Base-by-base conservation (phyloP, 345 rosid species). In the Pseudoturritis turrita region DNA sequence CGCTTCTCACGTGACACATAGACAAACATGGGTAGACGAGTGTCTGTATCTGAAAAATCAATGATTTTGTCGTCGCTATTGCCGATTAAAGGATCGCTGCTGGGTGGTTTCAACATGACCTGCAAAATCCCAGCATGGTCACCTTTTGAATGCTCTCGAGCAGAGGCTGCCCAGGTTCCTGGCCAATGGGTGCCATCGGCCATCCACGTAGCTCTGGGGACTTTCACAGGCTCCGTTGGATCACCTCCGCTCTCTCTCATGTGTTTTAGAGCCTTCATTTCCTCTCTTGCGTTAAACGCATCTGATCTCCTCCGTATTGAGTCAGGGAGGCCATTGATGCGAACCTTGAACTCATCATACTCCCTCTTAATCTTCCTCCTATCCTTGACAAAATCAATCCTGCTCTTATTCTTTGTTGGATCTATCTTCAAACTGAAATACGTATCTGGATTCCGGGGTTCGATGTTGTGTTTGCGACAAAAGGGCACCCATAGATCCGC, bases 151-250 rank as follows among this genome's bases (percentile, higher is more conserved):
- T 95, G 99, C 15, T 91, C 98, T 7, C 84, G 39, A 0, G 89
- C 63, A 3, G 90, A 39, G 14, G 46, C 14, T 8, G 88, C 23
- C 97, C 97, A 95, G 28, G 93, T 79, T 62, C 96, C 99, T 0
- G 96, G 96, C 99, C 99, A 95, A 54, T 95, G 96, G 40, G 94
- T 95, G 41, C 99, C 99, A 69, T 95, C 97, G 10, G 97, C 99
- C 99, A 95, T 91, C 99, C 99, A 91, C 6, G 99, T 95, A 14
- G 96, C 97, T 76, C 84, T 95, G 11, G 51, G 85, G 58, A 89
- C 83, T 77, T 85, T 89, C 0, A 87, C 71, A 0, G 86, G 89
- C 76, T 95, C 97, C 21, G 78, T 62, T 2, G 90, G 90, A 65
- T 91, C 96, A 39, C 71, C 88, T 0, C 88, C 93, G 9, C 79